Conservation (phyloP, 129 eudicot genomes). For the Solidago caesia region DNA sequence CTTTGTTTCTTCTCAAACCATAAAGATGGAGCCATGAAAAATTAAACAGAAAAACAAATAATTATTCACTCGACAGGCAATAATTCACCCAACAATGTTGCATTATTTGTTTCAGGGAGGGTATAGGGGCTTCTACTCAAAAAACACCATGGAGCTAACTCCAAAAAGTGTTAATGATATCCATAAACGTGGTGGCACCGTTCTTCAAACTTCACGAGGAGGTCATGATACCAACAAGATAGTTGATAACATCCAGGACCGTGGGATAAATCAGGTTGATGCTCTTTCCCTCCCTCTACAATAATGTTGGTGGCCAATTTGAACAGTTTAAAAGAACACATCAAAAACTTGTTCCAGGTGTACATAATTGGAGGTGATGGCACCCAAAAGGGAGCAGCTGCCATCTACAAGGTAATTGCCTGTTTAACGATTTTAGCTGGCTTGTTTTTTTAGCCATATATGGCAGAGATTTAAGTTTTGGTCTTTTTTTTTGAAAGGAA, state of each 20-base stretch:
- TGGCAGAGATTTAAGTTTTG: slow-evolving; percentile 16
- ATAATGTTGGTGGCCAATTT: slow-evolving; percentile 1
- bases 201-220: slow-evolving; percentile 93
- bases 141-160: slow-evolving; percentile 63
- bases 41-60: neutral
- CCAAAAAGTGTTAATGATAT: slow-evolving; percentile 90
- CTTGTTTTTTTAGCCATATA: slow-evolving; percentile 5
- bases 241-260: slow-evolving; percentile 94
- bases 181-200: slow-evolving; percentile 97
- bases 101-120: slow-evolving; percentile 62
- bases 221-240: slow-evolving; percentile 93
- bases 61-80: neutral
- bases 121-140: slow-evolving; percentile 83
- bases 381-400: slow-evolving; percentile 96
- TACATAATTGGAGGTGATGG: slow-evolving; percentile 99
- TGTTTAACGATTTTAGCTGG: slow-evolving; percentile 12
- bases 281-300: slow-evolving; percentile 9
- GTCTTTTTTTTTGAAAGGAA: slow-evolving; percentile 54
- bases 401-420: slow-evolving; percentile 67
- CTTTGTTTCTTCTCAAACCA: slow-evolving; percentile 7
- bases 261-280: slow-evolving; percentile 85
- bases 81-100: neutral
- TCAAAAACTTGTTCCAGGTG: slow-evolving; percentile 47
- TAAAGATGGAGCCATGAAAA: neutral
- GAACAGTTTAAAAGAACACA: slow-evolving; percentile 4